Conservation (phyloP, 192 early-diverging fungal genomes). For the Coemansia sp. region DNA sequence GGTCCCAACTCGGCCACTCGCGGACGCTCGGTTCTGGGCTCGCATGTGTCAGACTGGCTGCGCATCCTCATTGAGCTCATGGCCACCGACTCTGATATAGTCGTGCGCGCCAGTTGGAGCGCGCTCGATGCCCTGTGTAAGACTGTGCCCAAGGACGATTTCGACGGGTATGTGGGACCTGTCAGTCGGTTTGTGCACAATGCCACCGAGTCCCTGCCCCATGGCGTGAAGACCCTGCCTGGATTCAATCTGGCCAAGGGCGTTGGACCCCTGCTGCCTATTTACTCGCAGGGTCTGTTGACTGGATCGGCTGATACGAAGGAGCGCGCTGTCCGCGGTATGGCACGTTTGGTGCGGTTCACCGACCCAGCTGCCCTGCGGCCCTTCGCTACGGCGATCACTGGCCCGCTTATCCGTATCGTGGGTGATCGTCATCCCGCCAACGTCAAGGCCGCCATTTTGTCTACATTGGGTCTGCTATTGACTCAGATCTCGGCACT, state of each 20-base stretch:
- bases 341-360: constrained; percentile 73
- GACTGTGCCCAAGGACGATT: constrained; percentile 85
- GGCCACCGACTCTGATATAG: constrained; percentile 54
- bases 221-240: constrained; percentile 54
- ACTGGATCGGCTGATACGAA: constrained; percentile 81
- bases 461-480: constrained; percentile 80
- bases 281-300: constrained; percentile 93
- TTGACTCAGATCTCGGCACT: constrained; percentile 83
- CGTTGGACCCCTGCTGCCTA: constrained; percentile 85
- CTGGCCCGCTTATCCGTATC: constrained; percentile 97
- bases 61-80: constrained; percentile 74
- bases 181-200: constrained; percentile 68
- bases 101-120: constrained; percentile 74
- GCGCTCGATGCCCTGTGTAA: constrained; percentile 83
- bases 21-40: constrained; percentile 51
- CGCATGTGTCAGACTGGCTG: constrained; percentile 83
- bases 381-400: constrained; percentile 92
- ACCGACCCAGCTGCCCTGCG: constrained; percentile 70
- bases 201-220: constrained; percentile 56
- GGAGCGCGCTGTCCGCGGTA: constrained; percentile 83
- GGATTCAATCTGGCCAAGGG: constrained; percentile 95
- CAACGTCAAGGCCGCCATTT: constrained; percentile 91
- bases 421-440: constrained; percentile 92
- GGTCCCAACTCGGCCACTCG: constrained; percentile 45
- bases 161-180: constrained; percentile 76